These are phyloP conservation scores for Moniliella sp. DNA, from an alignment of 1,284 basidiomycete genomes.

Conservation along the genomic window DNA sequence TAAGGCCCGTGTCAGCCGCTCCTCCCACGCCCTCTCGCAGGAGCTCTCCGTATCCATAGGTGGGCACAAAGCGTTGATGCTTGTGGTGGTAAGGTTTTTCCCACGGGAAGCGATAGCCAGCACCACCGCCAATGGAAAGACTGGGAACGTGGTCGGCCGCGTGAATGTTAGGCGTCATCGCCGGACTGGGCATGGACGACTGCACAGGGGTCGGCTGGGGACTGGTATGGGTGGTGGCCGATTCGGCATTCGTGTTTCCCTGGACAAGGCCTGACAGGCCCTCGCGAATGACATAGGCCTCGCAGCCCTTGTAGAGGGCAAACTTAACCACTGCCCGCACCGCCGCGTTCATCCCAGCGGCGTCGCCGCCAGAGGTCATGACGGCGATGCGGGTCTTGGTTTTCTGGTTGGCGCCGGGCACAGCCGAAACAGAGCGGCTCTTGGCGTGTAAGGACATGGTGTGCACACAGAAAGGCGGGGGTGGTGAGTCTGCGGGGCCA, in stretches of 20 bases:
- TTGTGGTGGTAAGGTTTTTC: slow-evolving; percentile 9
- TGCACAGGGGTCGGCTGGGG: no score
- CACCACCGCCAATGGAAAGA: no score
- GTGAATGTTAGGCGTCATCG: no score
- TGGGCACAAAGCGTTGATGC: slow-evolving; percentile 42
- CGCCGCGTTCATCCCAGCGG: slow-evolving; percentile 45
- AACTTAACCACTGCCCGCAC: slow-evolving; percentile 30
- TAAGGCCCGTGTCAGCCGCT: slow-evolving; percentile 40
- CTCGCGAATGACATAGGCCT: slow-evolving; percentile 44
- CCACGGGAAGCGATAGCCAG: slow-evolving; percentile 20
- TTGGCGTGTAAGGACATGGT: no score
- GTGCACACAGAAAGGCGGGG: no score
- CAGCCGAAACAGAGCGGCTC: no score
- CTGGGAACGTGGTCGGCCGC: no score
- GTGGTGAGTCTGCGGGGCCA: no score
- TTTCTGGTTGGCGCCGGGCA: no score
- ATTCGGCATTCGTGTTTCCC: slow-evolving; percentile 36
- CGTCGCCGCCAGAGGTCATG: slow-evolving; percentile 86
- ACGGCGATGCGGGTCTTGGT: no score
- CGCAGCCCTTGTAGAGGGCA: slow-evolving; percentile 43
- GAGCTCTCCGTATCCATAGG: slow-evolving; percentile 73
- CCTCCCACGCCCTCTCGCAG: slow-evolving; percentile 79
- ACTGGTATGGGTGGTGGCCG: neutral
- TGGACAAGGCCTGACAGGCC: slow-evolving; percentile 76
- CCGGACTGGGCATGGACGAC: no score